Conservation (phyloP, 345 rosid species). For the Stellera chamaejasme region DNA sequence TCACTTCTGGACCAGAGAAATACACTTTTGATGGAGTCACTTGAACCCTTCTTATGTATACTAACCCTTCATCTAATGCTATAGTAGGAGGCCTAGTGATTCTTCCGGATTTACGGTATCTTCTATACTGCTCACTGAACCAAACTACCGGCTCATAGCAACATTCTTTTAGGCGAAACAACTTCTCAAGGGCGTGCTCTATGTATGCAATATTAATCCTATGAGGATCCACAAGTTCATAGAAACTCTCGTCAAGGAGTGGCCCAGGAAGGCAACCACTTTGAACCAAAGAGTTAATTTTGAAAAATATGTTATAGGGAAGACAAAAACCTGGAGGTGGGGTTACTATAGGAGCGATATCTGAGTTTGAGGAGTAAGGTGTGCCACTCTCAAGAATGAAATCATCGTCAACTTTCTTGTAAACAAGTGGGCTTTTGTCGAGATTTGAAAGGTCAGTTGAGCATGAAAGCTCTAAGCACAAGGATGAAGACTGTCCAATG, state of each 20-base stretch:
- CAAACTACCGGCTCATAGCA: conserved; percentile 42
- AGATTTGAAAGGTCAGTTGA: conserved; percentile 23
- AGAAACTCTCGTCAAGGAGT: conserved; percentile 27
- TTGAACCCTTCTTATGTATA: conserved; percentile 32
- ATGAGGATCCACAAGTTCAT: conserved; percentile 20
- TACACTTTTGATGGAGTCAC: conserved; percentile 44
- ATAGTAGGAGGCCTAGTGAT: conserved; percentile 20
- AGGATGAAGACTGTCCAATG: conserved; percentile 43
- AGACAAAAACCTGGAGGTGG: conserved; percentile 22
- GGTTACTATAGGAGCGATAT: conserved; percentile 33
- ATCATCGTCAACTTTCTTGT: conserved; percentile 15
- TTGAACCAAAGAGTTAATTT: conserved; percentile 38
- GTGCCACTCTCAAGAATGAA: conserved; percentile 21
- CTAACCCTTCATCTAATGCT: conserved; percentile 31
- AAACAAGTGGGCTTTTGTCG: conserved; percentile 17
- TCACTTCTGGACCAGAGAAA: conserved; percentile 47
- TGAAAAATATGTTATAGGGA: conserved; percentile 37
- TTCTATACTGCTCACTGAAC: conserved; percentile 24
- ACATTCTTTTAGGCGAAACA: conserved; percentile 22
- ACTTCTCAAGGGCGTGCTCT: conserved; percentile 33
- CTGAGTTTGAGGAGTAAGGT: conserved; percentile 14
- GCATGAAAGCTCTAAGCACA: conserved; percentile 43
- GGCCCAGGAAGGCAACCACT: conserved; percentile 38
- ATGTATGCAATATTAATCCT: conserved; percentile 15
- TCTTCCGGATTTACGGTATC: background rate